A percentile compares a stretch with the other conserved stretches of the same genome.
Conservation (phyloP, 495 filamentous ascomycete genomes). For the Amphirosellinia nigrospora region DNA sequence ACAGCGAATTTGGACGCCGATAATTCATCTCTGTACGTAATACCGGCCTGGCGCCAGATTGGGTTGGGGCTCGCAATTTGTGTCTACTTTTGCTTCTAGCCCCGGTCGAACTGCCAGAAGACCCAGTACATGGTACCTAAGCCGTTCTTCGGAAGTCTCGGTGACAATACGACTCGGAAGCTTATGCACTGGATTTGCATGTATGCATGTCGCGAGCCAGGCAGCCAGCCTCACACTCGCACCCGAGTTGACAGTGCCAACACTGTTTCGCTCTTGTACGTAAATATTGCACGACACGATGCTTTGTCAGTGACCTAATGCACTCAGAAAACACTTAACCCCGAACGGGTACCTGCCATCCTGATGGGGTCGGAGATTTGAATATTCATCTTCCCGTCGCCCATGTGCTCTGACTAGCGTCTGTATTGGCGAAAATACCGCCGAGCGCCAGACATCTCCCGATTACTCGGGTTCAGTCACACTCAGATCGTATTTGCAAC, state of each 20-base stretch:
- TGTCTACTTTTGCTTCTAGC: neutral
- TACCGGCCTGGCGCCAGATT: neutral
- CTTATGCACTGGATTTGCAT: too few species aligned
- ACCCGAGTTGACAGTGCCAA: neutral
- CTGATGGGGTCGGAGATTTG: neutral
- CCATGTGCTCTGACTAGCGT: neutral
- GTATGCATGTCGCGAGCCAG: neutral
- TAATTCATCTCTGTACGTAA: neutral
- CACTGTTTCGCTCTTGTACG: too few species aligned
- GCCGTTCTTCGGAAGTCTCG: neutral
- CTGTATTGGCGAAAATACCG: neutral
- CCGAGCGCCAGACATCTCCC: neutral
- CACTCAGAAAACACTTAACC: too few species aligned
- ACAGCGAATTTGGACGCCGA: neutral
- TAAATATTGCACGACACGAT: neutral
- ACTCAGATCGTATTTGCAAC: neutral
- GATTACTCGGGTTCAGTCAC: neutral
- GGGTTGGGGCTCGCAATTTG: neutral
- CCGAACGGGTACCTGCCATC: neutral
- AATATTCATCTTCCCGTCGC: neutral
- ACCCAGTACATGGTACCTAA: too few species aligned
- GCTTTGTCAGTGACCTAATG: neutral
- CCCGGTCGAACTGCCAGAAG: neutral
- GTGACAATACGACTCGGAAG: too few species aligned
- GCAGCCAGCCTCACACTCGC: neutral